Percentiles rank a stretch among this genome's conserved stretches.
Conservation (phyloP, 75 land plant species). For the Ceratopteris richardii region DNA sequence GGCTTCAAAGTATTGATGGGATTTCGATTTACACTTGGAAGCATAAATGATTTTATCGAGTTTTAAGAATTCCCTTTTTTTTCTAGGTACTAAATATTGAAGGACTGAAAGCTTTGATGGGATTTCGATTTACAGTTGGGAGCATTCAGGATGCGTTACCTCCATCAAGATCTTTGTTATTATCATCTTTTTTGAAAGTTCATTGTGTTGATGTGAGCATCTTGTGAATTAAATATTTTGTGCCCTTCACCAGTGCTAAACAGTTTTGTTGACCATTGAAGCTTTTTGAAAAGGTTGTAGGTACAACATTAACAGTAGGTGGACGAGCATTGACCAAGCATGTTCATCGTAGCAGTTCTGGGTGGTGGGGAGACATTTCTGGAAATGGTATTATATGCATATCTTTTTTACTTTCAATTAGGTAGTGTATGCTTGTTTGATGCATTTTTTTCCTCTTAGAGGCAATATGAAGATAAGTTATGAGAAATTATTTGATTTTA, state of each 20-base stretch:
- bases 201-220: slow-evolving; percentile 41
- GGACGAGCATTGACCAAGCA: slow-evolving; percentile 95
- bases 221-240: background rate
- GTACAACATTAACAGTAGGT: slow-evolving; percentile 52
- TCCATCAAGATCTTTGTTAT: slow-evolving; percentile 61
- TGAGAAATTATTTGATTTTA: too few species aligned
- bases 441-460: too few species aligned
- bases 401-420: too few species aligned
- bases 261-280: background rate
- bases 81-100: slow-evolving; percentile 47
- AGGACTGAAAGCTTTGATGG: slow-evolving; percentile 54
- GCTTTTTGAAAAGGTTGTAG: slow-evolving; percentile 41
- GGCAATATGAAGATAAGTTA: too few species aligned
- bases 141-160: slow-evolving; percentile 60
- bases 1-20: too few species aligned
- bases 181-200: slow-evolving; percentile 45
- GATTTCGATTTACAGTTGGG: slow-evolving; percentile 50
- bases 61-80: too few species aligned
- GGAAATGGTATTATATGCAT: slow-evolving; percentile 55
- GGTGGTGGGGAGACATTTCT: slow-evolving; percentile 60
- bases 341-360: slow-evolving; percentile 43
- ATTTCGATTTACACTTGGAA: too few species aligned
- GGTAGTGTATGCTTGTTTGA: too few species aligned
- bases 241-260: background rate
- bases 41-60: too few species aligned